phyloP scores from a whole-genome alignment of 495 filamentous ascomycete genomes.

The Penicillium steckii region DNA sequence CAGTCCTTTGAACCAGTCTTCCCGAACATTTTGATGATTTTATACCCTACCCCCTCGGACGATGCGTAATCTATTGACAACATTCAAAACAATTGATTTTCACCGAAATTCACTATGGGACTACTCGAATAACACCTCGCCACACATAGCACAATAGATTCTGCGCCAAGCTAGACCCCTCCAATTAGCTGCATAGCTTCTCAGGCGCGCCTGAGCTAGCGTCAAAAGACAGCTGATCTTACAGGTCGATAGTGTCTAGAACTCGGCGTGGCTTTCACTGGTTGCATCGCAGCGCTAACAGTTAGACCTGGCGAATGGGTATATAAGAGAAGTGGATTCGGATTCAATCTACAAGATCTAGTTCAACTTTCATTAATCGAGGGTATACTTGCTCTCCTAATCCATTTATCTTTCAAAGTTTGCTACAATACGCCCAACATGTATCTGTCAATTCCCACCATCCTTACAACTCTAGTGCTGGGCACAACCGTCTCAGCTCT shows the following conservation, averaged over 20 bases:
- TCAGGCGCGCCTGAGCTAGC: background rate
- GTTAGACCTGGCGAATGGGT: too few relatives aligned
- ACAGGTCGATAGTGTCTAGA: background rate
- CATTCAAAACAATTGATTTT: too few relatives aligned
- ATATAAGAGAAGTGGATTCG: too few relatives aligned
- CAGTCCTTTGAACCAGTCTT: too few relatives aligned
- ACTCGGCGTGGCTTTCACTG: background rate
- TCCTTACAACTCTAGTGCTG: background rate
- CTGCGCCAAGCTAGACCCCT: background rate
- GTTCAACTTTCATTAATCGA: too few relatives aligned
- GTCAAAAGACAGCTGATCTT: background rate
- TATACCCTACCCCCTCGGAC: too few relatives aligned
- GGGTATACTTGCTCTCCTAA: too few relatives aligned
- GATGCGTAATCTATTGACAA: too few relatives aligned
- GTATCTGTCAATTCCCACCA: background rate
- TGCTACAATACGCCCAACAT: too few relatives aligned
- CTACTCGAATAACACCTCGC: slow-evolving; percentile 5
- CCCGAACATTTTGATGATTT: too few relatives aligned
- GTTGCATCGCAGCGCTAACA: background rate
- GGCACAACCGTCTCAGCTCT: background rate
- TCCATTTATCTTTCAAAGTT: too few relatives aligned
- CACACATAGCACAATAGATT: background rate
- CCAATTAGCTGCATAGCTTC: background rate
- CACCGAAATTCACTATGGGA: background rate
- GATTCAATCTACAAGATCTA: too few relatives aligned